Evolutionary conservation across 352 stramenopile species (phyloP).

Genomic region (Pythium vanterpoolii): DNA sequence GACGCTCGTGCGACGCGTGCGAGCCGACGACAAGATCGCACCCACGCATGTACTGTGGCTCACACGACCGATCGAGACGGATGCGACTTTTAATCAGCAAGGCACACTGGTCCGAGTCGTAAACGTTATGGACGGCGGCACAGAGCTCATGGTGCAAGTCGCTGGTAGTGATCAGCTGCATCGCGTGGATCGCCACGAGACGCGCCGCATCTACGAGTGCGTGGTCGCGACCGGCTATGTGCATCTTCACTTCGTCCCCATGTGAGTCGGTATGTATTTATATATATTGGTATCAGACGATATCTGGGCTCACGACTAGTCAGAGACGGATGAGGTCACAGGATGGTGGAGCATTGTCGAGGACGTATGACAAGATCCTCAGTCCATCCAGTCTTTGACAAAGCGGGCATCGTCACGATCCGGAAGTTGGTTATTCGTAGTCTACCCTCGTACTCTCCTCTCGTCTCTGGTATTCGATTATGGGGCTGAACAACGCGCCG

Average conservation of each 20-base stretch:
- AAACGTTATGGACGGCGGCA: not conserved
- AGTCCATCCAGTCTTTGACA: not conserved
- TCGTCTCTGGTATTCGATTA: not conserved
- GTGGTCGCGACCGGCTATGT: slow-evolving; percentile 6
- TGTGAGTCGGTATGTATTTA: not conserved
- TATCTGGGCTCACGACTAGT: not conserved
- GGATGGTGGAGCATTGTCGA: not conserved
- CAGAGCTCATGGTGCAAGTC: slow-evolving; percentile 5
- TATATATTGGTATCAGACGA: not conserved
- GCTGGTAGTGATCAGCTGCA: not conserved
- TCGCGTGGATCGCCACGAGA: slow-evolving; percentile 4
- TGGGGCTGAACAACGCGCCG: not conserved
- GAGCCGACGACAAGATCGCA: slow-evolving; percentile 4
- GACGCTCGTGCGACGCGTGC: slow-evolving; percentile 15
- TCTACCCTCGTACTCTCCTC: not conserved
- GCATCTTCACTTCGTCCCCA: slow-evolving; percentile 3
- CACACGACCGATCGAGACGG: not conserved
- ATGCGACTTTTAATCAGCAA: not conserved
- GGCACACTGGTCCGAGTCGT: slow-evolving; percentile 17
- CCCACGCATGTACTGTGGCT: slow-evolving; percentile 15
- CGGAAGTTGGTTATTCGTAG: not conserved
- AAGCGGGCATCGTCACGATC: not conserved
- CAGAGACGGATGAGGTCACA: not conserved
- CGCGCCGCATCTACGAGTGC: slow-evolving; percentile 15
- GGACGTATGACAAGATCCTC: slow-evolving; percentile 5